Percentiles rank a stretch among this genome's conserved stretches.
These are phyloP conservation scores for Raffaelea arxii DNA, from an alignment of 2,329 filamentous ascomycete species.

Conservation along the genomic window DNA sequence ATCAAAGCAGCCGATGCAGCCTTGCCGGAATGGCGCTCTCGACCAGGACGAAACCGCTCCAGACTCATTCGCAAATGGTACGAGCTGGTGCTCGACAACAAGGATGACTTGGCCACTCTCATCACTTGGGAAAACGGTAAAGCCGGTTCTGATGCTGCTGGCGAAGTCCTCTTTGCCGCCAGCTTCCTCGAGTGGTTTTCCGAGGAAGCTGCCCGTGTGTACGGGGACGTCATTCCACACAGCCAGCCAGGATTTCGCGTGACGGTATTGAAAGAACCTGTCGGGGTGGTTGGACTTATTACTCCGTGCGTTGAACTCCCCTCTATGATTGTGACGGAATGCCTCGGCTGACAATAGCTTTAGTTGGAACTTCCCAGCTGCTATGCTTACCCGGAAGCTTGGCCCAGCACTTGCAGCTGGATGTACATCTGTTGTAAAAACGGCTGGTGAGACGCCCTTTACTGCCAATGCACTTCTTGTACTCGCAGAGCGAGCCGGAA, in stretches of 20 bases:
- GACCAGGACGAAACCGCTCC: slow-evolving; percentile 62
- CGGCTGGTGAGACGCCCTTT: slow-evolving; percentile 85
- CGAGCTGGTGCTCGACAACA: slow-evolving; percentile 67
- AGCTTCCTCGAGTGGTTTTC: slow-evolving; percentile 75
- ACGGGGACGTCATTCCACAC: slow-evolving; percentile 63
- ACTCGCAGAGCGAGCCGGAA: slow-evolving; percentile 74
- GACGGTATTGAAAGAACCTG: slow-evolving; percentile 70
- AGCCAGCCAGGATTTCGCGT: slow-evolving; percentile 65
- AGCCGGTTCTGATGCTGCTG: slow-evolving; percentile 63
- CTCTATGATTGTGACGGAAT: too few relatives aligned
- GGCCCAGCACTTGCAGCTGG: slow-evolving; percentile 80
- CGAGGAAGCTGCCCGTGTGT: slow-evolving; percentile 69
- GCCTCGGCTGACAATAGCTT: too few relatives aligned
- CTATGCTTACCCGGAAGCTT: slow-evolving; percentile 64
- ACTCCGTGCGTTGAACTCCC: too few relatives aligned
- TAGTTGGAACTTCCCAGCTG: slow-evolving; percentile 85
- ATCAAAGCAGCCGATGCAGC: slow-evolving; percentile 76
- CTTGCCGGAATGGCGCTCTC: too few relatives aligned
- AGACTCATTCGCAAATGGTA: slow-evolving; percentile 73
- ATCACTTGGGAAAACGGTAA: slow-evolving; percentile 92
- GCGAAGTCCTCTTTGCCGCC: slow-evolving; percentile 63
- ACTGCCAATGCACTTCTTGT: slow-evolving; percentile 82
- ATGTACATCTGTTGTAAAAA: slow-evolving; percentile 88
- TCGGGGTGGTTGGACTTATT: slow-evolving; percentile 74
- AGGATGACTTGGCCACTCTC: slow-evolving; percentile 69